Percentiles rank a stretch among this genome's conserved stretches.
Evolutionary conservation across 495 filamentous ascomycete genomes (phyloP).

Genomic region (Parathielavia hyrcaniae): DNA sequence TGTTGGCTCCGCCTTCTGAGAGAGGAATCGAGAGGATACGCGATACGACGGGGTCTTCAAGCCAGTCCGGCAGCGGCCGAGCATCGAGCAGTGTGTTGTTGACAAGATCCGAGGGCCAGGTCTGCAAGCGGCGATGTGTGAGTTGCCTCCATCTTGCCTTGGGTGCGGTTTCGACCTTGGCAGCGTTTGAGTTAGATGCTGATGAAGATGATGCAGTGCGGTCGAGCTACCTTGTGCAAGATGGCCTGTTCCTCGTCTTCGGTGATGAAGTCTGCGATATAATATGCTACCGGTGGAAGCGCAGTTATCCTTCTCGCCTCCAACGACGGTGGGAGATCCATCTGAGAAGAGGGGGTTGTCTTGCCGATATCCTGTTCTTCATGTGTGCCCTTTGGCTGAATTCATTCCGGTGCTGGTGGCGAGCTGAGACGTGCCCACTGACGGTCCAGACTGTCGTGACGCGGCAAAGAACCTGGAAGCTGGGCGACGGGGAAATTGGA

Average conservation of each 20-base stretch:
- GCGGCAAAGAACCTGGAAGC: too few relatives aligned
- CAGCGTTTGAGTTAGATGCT: slow-evolving; percentile 20
- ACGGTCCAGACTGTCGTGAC: too few relatives aligned
- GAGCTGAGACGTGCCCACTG: too few relatives aligned
- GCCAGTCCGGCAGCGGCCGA: slow-evolving; percentile 66
- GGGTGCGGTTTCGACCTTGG: slow-evolving; percentile 52
- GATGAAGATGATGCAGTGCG: slow-evolving; percentile 2
- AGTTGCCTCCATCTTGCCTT: slow-evolving; percentile 80
- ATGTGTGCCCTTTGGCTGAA: not conserved
- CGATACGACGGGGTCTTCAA: slow-evolving; percentile 61
- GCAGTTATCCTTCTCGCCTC: slow-evolving; percentile 49
- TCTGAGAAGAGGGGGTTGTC: slow-evolving; percentile 10
- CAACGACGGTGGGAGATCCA: slow-evolving; percentile 39
- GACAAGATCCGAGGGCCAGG: slow-evolving; percentile 73
- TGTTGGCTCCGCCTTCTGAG: slow-evolving; percentile 30
- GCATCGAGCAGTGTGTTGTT: slow-evolving; percentile 68
- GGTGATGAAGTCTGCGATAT: slow-evolving; percentile 82
- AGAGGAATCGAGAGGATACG: slow-evolving; percentile 54
- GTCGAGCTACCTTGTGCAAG: slow-evolving; percentile 54
- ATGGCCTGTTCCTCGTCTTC: slow-evolving; percentile 65
- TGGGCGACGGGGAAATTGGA: slow-evolving; percentile 13
- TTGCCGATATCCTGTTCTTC: not conserved
- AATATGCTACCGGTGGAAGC: slow-evolving; percentile 67
- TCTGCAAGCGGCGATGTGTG: slow-evolving; percentile 80
- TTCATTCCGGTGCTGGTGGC: not conserved